Conservation (phyloP, 345 rosid species). For the Garcia nutans region DNA sequence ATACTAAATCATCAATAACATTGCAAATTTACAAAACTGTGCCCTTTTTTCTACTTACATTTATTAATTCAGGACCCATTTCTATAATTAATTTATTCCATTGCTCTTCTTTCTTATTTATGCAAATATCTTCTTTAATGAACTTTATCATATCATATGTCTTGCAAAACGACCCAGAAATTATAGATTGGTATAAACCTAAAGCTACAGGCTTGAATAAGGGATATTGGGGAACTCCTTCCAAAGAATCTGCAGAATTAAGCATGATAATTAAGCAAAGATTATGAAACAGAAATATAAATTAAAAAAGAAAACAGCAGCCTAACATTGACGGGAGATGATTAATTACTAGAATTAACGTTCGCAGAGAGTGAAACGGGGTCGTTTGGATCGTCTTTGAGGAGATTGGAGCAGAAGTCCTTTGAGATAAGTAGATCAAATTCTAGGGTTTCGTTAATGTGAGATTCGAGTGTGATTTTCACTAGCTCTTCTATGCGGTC, state of each 20-base stretch:
- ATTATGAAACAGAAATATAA: too few species aligned
- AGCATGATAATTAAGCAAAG: too few species aligned
- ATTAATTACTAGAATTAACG: conserved; percentile 1
- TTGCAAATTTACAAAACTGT: background rate
- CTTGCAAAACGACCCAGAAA: conserved; percentile 31
- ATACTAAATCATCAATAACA: background rate
- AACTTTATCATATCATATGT: conserved; percentile 24
- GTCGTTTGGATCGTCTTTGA: conserved; percentile 23
- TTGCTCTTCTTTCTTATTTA: conserved; percentile 37
- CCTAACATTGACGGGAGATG: background rate
- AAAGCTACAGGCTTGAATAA: conserved; percentile 49
- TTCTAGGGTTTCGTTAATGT: conserved; percentile 31
- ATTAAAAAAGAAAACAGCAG: background rate
- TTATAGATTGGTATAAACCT: conserved; percentile 40
- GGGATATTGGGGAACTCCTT: conserved; percentile 53
- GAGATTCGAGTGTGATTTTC: conserved; percentile 42
- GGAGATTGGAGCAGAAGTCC: conserved; percentile 48
- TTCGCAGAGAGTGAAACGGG: background rate
- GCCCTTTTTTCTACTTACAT: conserved; percentile 27
- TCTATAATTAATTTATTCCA: conserved; percentile 40
- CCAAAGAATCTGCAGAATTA: conserved; percentile 23
- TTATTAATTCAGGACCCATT: conserved; percentile 38
- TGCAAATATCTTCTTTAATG: conserved; percentile 22
- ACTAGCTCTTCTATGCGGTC: conserved; percentile 43
- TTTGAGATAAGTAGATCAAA: conserved; percentile 36